Evolutionary conservation across 495 filamentous ascomycete genomes (phyloP).

Genomic region (Hypoxylon fragiforme): DNA sequence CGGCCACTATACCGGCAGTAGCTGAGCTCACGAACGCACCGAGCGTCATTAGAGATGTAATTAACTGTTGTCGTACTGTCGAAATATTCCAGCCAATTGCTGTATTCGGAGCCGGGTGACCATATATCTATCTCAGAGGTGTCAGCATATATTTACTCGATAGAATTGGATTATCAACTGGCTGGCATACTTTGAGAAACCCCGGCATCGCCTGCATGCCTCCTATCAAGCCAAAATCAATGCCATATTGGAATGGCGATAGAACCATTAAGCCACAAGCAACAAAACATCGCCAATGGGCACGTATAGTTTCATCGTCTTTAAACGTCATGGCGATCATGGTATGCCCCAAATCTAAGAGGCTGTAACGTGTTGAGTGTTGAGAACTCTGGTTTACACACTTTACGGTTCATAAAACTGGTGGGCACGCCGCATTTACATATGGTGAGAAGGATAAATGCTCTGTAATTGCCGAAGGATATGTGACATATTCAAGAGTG

Average conservation of each 20-base stretch:
- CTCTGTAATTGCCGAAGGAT: constrained; percentile 30
- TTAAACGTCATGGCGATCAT: constrained; percentile 11
- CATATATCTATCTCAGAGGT: constrained; percentile 21
- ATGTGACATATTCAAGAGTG: constrained; percentile 6
- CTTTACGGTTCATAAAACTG: background rate
- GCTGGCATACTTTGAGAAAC: constrained; percentile 40
- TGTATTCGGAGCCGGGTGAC: constrained; percentile 36
- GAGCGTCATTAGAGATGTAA: constrained; percentile 53
- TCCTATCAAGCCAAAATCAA: constrained; percentile 56
- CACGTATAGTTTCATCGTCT: constrained; percentile 27
- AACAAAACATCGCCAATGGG: constrained; percentile 37
- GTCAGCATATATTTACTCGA: background rate
- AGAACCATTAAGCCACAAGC: constrained; percentile 47
- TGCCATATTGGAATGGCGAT: constrained; percentile 56
- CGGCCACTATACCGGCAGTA: constrained; percentile 47
- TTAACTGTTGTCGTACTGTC: constrained; percentile 48
- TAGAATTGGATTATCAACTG: background rate
- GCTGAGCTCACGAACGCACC: constrained; percentile 53
- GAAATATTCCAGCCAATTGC: constrained; percentile 51
- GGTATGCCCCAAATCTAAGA: background rate
- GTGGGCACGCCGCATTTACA: constrained; percentile 15
- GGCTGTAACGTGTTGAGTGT: background rate
- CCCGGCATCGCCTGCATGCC: constrained; percentile 59
- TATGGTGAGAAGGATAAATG: constrained; percentile 1
- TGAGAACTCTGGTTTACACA: background rate